Percentiles rank a stretch among this genome's conserved stretches.
phyloP scores from a whole-genome alignment of 2,329 filamentous ascomycete species.

The Sclerotinia borealis region DNA sequence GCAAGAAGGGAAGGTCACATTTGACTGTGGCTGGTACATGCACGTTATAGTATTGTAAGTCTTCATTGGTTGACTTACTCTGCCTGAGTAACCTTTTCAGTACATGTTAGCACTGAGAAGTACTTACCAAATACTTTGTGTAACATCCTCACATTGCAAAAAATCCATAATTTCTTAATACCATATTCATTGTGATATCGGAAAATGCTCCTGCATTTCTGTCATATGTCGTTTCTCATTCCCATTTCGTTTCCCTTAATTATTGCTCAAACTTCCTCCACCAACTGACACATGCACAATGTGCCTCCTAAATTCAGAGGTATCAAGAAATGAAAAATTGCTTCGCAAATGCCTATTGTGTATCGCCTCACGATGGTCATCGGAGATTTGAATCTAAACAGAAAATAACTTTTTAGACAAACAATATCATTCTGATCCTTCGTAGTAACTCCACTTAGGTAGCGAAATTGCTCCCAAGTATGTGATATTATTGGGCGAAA shows the following conservation, averaged over 20 bases:
- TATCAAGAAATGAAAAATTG: conserved; percentile 17
- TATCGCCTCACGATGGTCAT: conserved; percentile 24
- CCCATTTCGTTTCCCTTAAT: not conserved
- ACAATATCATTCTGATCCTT: conserved; percentile 25
- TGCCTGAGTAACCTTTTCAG: not conserved
- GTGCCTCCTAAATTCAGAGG: conserved; percentile 9
- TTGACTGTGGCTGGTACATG: not conserved
- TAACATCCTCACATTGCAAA: not conserved
- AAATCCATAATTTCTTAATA: not conserved
- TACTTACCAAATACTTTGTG: not conserved
- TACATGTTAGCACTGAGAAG: not conserved
- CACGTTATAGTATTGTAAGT: not conserved
- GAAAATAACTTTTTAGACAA: conserved; percentile 28
- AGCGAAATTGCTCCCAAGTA: conserved; percentile 20
- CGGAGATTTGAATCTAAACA: conserved; percentile 28
- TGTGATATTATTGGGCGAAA: conserved; percentile 15
- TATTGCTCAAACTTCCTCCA: conserved; percentile 9
- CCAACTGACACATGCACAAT: conserved; percentile 4
- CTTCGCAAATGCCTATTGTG: conserved; percentile 24
- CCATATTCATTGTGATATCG: conserved; percentile 8
- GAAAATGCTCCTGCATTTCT: conserved; percentile 9
- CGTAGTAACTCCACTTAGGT: conserved; percentile 25
- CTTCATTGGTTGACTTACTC: not conserved
- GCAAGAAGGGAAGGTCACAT: not conserved
- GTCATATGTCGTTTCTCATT: not conserved